Conservation (phyloP, 495 filamentous ascomycete species). For the Hyaloscypha bicolor region DNA sequence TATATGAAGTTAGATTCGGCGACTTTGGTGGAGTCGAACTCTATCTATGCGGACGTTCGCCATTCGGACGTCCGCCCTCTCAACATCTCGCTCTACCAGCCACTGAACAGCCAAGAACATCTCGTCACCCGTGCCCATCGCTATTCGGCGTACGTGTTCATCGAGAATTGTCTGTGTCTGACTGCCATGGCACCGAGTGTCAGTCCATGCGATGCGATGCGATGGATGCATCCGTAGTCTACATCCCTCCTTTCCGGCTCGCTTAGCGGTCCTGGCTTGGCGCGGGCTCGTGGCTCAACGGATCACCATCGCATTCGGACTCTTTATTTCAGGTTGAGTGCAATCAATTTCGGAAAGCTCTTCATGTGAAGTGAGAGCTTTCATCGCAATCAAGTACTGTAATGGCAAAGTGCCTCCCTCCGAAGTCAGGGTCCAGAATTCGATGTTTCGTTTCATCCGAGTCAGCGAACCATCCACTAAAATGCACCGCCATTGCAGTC, state of each 20-base stretch:
- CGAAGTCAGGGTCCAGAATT: too few relatives aligned
- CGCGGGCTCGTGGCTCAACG: not conserved
- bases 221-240: not conserved
- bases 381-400: too few relatives aligned
- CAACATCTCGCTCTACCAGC: not conserved
- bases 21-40: not conserved
- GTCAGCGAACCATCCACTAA: too few relatives aligned
- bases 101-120: not conserved
- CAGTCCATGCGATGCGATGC: conserved; percentile 23
- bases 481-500: too few relatives aligned
- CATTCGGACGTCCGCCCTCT: conserved; percentile 2
- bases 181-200: not conserved
- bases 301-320: too few relatives aligned
- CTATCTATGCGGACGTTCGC: not conserved
- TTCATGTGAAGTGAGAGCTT: too few relatives aligned
- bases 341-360: too few relatives aligned
- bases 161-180: not conserved
- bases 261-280: not conserved
- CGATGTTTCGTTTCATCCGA: too few relatives aligned
- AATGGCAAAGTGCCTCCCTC: too few relatives aligned
- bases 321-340: too few relatives aligned
- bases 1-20: not conserved
- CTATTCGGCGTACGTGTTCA: not conserved
- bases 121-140: not conserved
- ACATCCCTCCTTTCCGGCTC: not conserved